These are phyloP conservation scores for Fraxinus nigra DNA, from an alignment of 305 asterid species.

Conservation along the genomic window DNA sequence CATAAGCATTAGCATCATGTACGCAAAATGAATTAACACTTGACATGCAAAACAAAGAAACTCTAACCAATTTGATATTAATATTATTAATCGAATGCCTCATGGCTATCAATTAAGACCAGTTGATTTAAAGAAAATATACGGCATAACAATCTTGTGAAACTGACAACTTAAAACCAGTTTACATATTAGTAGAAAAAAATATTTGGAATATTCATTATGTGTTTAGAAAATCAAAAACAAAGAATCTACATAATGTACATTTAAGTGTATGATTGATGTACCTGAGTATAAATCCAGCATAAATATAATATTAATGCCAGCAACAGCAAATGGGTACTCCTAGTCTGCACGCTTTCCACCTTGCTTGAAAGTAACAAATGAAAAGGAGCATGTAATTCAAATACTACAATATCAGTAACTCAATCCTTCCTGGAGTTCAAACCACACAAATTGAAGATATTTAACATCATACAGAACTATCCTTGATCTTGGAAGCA, in stretches of 20 bases:
- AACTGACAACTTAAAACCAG: not conserved
- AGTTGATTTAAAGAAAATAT: not conserved
- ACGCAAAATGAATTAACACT: not conserved
- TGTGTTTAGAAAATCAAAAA: not conserved
- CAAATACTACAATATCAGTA: slow-evolving; percentile 56
- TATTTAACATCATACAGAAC: slow-evolving; percentile 15
- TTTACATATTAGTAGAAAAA: not conserved
- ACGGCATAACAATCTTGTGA: not conserved
- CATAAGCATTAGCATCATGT: not conserved
- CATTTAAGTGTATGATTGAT: not conserved
- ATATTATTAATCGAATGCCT: not conserved
- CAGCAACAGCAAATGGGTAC: slow-evolving; percentile 92
- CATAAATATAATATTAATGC: slow-evolving; percentile 81
- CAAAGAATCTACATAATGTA: not conserved
- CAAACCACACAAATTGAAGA: not conserved
- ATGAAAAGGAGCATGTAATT: slow-evolving; percentile 75
- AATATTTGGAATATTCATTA: slow-evolving; percentile 13
- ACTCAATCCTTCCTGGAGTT: slow-evolving; percentile 17
- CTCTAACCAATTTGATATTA: not conserved
- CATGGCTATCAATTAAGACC: not conserved
- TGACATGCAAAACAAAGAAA: not conserved
- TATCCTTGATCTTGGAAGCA: slow-evolving; percentile 24
- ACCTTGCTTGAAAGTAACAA: slow-evolving; percentile 75
- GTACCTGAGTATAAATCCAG: slow-evolving; percentile 78
- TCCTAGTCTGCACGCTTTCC: slow-evolving; percentile 86